A percentile compares a stretch with the other conserved stretches of the same genome.
These are phyloP conservation scores for Lipomyces sp. DNA, from an alignment of 805 yeast genomes.

Conservation along the genomic window DNA sequence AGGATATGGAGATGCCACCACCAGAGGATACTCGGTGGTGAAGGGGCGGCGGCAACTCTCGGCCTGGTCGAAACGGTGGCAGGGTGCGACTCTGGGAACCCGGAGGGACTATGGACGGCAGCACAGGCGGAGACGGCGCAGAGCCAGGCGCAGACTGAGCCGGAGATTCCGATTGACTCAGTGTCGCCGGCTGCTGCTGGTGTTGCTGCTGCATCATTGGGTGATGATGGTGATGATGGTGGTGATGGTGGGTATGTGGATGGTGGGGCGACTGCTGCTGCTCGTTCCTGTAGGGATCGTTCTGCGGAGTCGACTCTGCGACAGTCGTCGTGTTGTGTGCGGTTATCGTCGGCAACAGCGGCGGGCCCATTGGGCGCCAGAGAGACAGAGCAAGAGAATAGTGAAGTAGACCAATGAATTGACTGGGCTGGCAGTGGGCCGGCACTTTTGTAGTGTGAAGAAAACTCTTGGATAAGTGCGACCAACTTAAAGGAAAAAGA, in stretches of 20 bases:
- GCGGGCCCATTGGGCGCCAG: slow-evolving; percentile 1
- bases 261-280: slow-evolving; percentile 12
- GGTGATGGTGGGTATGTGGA: slow-evolving; percentile 21
- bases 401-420: neutral
- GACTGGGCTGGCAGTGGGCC: neutral
- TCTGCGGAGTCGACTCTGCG: slow-evolving; percentile 9
- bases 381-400: no score
- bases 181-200: neutral
- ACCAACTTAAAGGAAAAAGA: no score
- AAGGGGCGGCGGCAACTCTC: slow-evolving; percentile 22
- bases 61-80: slow-evolving; percentile 20
- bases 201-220: slow-evolving; percentile 4
- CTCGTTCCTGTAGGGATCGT: no score
- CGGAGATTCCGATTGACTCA: slow-evolving; percentile 7
- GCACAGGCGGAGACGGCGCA: slow-evolving; percentile 17
- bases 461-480: neutral
- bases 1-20: slow-evolving; percentile 35
- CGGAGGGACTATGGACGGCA: slow-evolving; percentile 24
- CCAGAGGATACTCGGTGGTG: slow-evolving; percentile 15
- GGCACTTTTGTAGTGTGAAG: no score
- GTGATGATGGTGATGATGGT: slow-evolving; percentile 17
- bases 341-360: slow-evolving; percentile 11
- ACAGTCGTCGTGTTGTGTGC: neutral
- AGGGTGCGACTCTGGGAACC: slow-evolving; percentile 15
- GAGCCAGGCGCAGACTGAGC: slow-evolving; percentile 4